phyloP scores from a whole-genome alignment of 2,329 filamentous ascomycete species.

The Fusarium cicatricum region DNA sequence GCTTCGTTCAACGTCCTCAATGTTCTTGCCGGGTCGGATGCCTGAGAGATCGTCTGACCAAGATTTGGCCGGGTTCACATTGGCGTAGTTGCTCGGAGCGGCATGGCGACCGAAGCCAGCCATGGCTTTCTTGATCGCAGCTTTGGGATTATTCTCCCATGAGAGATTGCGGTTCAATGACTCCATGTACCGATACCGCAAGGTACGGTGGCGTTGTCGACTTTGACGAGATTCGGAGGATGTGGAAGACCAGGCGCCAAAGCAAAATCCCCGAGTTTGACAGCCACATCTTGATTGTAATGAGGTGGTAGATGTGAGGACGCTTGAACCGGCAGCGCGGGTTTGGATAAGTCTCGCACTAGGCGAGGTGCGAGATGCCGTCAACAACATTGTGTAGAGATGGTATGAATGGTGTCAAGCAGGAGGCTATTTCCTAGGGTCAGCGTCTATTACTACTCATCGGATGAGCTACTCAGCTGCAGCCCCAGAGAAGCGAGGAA shows the following conservation, averaged over 20 bases:
- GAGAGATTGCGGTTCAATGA: slow-evolving; percentile 53
- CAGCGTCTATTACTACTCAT: neutral
- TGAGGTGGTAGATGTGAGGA: slow-evolving; percentile 19
- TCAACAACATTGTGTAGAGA: slow-evolving; percentile 38
- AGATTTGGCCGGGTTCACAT: slow-evolving; percentile 47
- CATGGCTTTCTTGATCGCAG: slow-evolving; percentile 53
- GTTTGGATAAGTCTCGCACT: slow-evolving; percentile 41
- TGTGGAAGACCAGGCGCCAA: slow-evolving; percentile 56
- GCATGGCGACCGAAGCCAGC: slow-evolving; percentile 49
- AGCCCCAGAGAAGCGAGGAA: neutral
- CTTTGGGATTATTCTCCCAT: slow-evolving; percentile 56
- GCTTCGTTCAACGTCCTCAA: slow-evolving; percentile 55
- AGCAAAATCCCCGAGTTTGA: slow-evolving; percentile 55
- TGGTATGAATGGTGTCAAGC: neutral
- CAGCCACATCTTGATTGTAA: slow-evolving; percentile 30
- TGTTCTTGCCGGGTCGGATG: slow-evolving; percentile 51
- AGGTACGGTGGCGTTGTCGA: slow-evolving; percentile 53
- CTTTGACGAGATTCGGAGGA: slow-evolving; percentile 54
- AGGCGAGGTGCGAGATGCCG: slow-evolving; percentile 41
- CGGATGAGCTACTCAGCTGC: neutral
- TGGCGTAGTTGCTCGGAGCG: slow-evolving; percentile 47
- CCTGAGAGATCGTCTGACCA: slow-evolving; percentile 50
- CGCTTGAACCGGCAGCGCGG: slow-evolving; percentile 13
- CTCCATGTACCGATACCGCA: slow-evolving; percentile 58
- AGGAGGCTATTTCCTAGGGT: slow-evolving; percentile 3